Evolutionary conservation across 2,329 filamentous ascomycete species (phyloP).

Genomic region (Aspergillus thermomutatus): DNA sequence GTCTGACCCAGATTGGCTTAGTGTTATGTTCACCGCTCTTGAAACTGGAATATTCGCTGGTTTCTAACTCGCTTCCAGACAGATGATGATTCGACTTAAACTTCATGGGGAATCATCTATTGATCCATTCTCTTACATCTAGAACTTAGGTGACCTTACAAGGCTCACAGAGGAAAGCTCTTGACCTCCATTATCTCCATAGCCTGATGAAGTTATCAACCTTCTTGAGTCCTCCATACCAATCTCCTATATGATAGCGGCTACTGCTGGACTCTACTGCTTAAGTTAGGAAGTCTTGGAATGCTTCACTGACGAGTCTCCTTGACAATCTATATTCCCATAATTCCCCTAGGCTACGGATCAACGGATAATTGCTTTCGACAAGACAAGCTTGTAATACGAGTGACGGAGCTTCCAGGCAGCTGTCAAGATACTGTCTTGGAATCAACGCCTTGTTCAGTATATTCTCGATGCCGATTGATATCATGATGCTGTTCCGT

Average conservation of each 20-base stretch:
- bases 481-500: too few species aligned
- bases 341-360: too few species aligned
- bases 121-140: neutral
- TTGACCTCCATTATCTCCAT: neutral
- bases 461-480: neutral
- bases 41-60: conserved; percentile 1
- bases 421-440: neutral
- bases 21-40: conserved; percentile 18
- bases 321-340: neutral
- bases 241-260: neutral
- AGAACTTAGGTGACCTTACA: neutral
- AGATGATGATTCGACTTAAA: neutral
- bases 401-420: neutral
- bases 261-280: neutral
- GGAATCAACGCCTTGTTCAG: neutral
- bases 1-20: conserved; percentile 14
- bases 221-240: neutral
- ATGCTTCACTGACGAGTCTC: neutral
- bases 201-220: neutral
- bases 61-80: neutral
- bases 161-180: neutral
- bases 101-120: neutral
- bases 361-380: too few species aligned
- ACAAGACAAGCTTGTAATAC: neutral
- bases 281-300: neutral